A percentile compares a stretch with the other conserved stretches of the same genome.
Evolutionary conservation across 768 basidiomycete genomes (phyloP).

Genomic region (Hericium erinaceus): DNA sequence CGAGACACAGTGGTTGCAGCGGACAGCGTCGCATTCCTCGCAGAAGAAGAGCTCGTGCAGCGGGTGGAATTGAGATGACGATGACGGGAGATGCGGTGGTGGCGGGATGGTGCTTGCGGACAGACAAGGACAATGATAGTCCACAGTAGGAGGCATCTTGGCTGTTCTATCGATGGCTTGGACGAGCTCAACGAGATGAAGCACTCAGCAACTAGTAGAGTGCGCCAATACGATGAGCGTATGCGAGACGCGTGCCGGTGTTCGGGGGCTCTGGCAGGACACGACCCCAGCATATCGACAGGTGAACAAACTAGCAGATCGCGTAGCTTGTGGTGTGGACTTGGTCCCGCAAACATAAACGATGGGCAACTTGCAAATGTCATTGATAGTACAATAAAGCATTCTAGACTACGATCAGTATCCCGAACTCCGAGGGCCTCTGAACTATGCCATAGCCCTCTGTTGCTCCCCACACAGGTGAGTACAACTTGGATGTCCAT

Average conservation of each 20-base stretch:
- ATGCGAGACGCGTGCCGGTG: background rate
- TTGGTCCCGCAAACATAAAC: too few relatives aligned
- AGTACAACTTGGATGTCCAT: too few relatives aligned
- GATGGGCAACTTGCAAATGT: too few relatives aligned
- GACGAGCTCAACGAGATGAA: too few relatives aligned
- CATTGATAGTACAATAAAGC: too few relatives aligned
- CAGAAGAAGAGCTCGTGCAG: slow-evolving; percentile 90
- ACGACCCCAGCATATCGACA: background rate
- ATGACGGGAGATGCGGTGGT: slow-evolving; percentile 68
- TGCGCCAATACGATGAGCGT: background rate
- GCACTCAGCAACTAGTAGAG: background rate
- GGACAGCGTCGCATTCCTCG: slow-evolving; percentile 94
- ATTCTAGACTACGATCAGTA: too few relatives aligned
- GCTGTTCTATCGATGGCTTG: background rate
- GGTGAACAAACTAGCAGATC: background rate
- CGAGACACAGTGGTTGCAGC: slow-evolving; percentile 87
- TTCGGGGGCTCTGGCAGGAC: background rate
- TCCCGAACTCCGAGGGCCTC: too few relatives aligned
- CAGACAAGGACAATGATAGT: slow-evolving; percentile 72
- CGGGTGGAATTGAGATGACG: slow-evolving; percentile 73
- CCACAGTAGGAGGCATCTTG: slow-evolving; percentile 35
- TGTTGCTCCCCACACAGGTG: too few relatives aligned
- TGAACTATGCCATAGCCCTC: too few relatives aligned
- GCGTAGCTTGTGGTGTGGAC: too few relatives aligned
- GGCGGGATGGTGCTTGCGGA: slow-evolving; percentile 52